A percentile compares a stretch with the other conserved stretches of the same genome.
phyloP scores from a whole-genome alignment of 805 yeast genomes.

The Henningerozyma blattae region DNA sequence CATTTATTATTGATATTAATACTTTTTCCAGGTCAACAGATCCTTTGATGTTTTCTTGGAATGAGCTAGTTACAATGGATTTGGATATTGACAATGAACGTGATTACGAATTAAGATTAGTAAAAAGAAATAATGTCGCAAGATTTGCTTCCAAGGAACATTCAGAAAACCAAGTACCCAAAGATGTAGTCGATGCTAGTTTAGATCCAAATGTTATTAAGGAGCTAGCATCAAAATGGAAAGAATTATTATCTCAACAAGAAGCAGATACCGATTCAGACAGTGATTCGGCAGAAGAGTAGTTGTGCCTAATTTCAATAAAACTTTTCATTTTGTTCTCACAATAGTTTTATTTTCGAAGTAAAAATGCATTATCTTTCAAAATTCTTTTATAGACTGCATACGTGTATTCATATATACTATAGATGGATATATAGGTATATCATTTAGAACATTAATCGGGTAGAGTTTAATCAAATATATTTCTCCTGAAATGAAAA shows the following conservation, averaged over 20 bases:
- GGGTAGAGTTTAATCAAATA: too few species aligned
- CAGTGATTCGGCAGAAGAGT: constrained; percentile 6
- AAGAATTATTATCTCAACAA: constrained; percentile 25
- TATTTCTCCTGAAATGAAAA: neutral
- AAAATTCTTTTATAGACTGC: too few species aligned
- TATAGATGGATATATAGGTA: too few species aligned
- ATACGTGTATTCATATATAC: too few species aligned
- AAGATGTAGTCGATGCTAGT: constrained; percentile 79
- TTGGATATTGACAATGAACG: constrained; percentile 8
- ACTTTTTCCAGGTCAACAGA: constrained; percentile 77
- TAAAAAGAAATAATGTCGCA: constrained; percentile 57
- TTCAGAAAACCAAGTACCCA: constrained; percentile 84
- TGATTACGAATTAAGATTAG: constrained; percentile 48
- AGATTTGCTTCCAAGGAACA: constrained; percentile 74
- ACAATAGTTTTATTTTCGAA: neutral
- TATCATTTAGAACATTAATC: too few species aligned
- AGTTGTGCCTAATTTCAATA: neutral
- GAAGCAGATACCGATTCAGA: constrained; percentile 9
- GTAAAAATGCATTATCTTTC: too few species aligned
- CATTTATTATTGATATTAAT: constrained; percentile 72
- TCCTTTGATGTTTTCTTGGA: constrained; percentile 71
- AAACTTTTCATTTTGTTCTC: neutral
- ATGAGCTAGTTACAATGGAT: constrained; percentile 41
- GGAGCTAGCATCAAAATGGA: constrained; percentile 55
- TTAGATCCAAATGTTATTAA: constrained; percentile 56